Percentiles rank a stretch among this genome's conserved stretches.
Evolutionary conservation across 2,329 filamentous ascomycete species (phyloP).

Genomic region (Botrytis sinoallii): DNA sequence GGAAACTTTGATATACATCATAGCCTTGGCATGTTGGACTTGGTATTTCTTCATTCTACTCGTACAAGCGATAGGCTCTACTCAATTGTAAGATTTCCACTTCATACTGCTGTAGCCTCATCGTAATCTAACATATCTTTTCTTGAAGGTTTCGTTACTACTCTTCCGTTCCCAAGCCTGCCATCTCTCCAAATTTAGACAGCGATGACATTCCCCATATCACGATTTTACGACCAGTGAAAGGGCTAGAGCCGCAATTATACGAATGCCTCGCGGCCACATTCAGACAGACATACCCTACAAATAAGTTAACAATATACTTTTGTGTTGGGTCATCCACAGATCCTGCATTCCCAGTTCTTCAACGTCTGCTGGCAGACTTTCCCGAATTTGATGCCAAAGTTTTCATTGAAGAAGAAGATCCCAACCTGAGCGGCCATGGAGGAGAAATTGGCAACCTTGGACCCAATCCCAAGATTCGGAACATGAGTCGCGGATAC

Average conservation of each 20-base stretch:
- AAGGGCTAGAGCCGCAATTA: slow-evolving; percentile 83
- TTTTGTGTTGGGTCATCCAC: slow-evolving; percentile 74
- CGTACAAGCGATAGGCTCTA: slow-evolving; percentile 55
- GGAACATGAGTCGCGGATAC: slow-evolving; percentile 93
- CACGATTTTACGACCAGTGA: slow-evolving; percentile 89
- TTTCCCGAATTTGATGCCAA: slow-evolving; percentile 69
- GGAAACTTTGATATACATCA: slow-evolving; percentile 26
- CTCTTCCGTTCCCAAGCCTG: slow-evolving; percentile 47
- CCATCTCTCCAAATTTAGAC: slow-evolving; percentile 51
- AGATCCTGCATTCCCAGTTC: slow-evolving; percentile 74
- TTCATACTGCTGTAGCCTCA: neutral
- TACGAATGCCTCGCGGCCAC: slow-evolving; percentile 90
- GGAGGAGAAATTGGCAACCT: slow-evolving; percentile 55
- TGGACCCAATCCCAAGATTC: slow-evolving; percentile 96
- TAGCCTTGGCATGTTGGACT: slow-evolving; percentile 49
- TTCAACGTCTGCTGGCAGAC: slow-evolving; percentile 68
- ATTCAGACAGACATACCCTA: slow-evolving; percentile 78
- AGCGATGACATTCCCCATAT: slow-evolving; percentile 67
- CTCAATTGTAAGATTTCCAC: slow-evolving; percentile 47
- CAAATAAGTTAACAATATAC: slow-evolving; percentile 70
- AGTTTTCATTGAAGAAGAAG: slow-evolving; percentile 78
- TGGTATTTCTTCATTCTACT: slow-evolving; percentile 53
- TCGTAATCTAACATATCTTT: neutral
- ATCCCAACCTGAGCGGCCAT: slow-evolving; percentile 61
- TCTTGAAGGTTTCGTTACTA: slow-evolving; percentile 51